phyloP scores from a whole-genome alignment of 352 stramenopile species.

The Pythium folliculosum region DNA sequence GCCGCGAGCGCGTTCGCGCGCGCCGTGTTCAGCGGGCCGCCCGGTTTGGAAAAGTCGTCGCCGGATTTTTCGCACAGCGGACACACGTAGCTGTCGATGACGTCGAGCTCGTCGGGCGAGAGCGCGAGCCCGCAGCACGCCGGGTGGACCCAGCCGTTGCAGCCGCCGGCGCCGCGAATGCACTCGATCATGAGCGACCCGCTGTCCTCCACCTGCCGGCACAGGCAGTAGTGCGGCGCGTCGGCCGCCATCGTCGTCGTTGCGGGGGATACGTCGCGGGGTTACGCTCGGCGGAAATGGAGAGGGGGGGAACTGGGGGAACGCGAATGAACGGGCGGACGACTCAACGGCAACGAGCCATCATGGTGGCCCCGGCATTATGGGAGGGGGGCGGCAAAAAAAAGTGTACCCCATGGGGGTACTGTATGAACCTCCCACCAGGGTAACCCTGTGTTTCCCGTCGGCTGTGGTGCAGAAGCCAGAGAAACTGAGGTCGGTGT shows the following conservation, averaged over 20 bases:
- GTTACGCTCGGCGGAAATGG: slow-evolving; percentile 7
- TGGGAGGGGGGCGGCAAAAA: slow-evolving; percentile 3
- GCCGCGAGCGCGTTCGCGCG: slow-evolving; percentile 69
- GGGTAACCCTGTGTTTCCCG: not conserved
- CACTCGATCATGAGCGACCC: slow-evolving; percentile 92
- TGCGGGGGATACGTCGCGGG: not conserved
- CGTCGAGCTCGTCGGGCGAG: slow-evolving; percentile 84
- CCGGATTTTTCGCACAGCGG: slow-evolving; percentile 71
- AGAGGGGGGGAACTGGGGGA: not conserved
- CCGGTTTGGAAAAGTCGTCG: slow-evolving; percentile 69
- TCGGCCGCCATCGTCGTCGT: not conserved
- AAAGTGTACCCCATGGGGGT: slow-evolving; percentile 11
- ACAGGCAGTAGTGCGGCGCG: slow-evolving; percentile 79
- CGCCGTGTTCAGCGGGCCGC: slow-evolving; percentile 67
- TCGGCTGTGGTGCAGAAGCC: too few relatives aligned
- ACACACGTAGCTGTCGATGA: slow-evolving; percentile 84
- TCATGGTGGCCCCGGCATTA: slow-evolving; percentile 9
- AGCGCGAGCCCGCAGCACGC: slow-evolving; percentile 85
- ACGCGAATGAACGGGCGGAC: slow-evolving; percentile 12
- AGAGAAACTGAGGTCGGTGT: not conserved
- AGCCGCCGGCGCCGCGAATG: slow-evolving; percentile 87
- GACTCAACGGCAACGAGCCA: slow-evolving; percentile 25
- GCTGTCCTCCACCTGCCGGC: slow-evolving; percentile 75
- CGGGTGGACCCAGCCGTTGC: slow-evolving; percentile 91
- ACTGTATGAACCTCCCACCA: too few relatives aligned